Evolutionary conservation across 306 rosid genomes (phyloP).

Genomic region (Begonia loranthoides): DNA sequence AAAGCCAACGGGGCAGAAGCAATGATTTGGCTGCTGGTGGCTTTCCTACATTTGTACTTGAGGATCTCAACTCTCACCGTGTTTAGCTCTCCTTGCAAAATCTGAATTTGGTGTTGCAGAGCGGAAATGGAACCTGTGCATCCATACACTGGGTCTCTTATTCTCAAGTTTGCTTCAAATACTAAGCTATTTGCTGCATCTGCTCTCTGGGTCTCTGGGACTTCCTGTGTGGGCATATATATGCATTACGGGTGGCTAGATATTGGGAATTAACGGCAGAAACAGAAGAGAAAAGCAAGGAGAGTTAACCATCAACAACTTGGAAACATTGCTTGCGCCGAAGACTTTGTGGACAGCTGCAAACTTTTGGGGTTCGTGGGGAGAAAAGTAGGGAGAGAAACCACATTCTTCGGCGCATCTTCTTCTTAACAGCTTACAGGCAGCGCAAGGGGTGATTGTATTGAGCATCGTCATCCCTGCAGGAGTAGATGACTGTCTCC

Average conservation of each 20-base stretch:
- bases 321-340: slow-evolving; percentile 96
- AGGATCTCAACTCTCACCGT: slow-evolving; percentile 37
- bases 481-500: slow-evolving; percentile 34
- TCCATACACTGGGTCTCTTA: slow-evolving; percentile 80
- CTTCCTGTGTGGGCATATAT: slow-evolving; percentile 24
- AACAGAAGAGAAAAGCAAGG: too few relatives aligned
- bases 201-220: slow-evolving; percentile 61
- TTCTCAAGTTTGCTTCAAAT: slow-evolving; percentile 66
- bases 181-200: slow-evolving; percentile 84
- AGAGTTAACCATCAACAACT: slow-evolving; percentile 52
- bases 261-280: too few relatives aligned
- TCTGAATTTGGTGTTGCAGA: slow-evolving; percentile 62
- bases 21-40: slow-evolving; percentile 10
- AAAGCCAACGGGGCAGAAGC: slow-evolving; percentile 23
- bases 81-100: slow-evolving; percentile 40
- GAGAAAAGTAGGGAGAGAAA: slow-evolving; percentile 83
- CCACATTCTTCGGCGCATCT: slow-evolving; percentile 87
- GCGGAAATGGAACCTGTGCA: slow-evolving; percentile 75
- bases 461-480: slow-evolving; percentile 40
- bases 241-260: too few relatives aligned
- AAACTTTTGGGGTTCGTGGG: slow-evolving; percentile 75
- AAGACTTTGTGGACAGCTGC: slow-evolving; percentile 81
- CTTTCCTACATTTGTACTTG: slow-evolving; percentile 49
- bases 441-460: slow-evolving; percentile 80
- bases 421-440: slow-evolving; percentile 86